Percentiles rank a stretch among this genome's conserved stretches.
Evolutionary conservation across 2,329 filamentous ascomycete species (phyloP).

Genomic region (Leptographium lundbergii): DNA sequence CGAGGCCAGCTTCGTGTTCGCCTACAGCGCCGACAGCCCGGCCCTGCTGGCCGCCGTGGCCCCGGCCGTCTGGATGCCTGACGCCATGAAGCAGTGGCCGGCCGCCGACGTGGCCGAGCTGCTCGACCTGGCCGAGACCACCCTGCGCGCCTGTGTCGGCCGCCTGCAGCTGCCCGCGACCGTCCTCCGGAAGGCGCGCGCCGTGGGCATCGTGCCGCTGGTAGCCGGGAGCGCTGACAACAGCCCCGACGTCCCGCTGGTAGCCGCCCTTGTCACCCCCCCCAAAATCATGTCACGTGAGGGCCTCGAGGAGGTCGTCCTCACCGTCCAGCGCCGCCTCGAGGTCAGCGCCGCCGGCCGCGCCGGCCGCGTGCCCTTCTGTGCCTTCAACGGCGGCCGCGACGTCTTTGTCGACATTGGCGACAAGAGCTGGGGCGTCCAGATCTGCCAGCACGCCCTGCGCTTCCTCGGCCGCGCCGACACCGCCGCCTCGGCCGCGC

Average conservation of each 20-base stretch:
- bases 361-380: conserved; percentile 59
- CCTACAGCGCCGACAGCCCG: conserved; percentile 52
- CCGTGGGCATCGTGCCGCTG: conserved; percentile 60
- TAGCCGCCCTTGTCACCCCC: too few relatives aligned
- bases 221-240: conserved; percentile 20
- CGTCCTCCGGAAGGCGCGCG: conserved; percentile 78
- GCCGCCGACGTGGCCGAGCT: conserved; percentile 65
- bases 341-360: conserved; percentile 63
- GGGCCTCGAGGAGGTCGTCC: conserved; percentile 86
- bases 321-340: conserved; percentile 85
- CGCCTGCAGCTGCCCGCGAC: conserved; percentile 68
- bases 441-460: conserved; percentile 57
- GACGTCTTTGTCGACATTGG: conserved; percentile 98
- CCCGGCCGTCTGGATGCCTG: conserved; percentile 56
- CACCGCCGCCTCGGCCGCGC: neutral
- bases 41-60: conserved; percentile 58
- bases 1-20: conserved; percentile 91
- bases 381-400: conserved; percentile 94
- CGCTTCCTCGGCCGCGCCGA: conserved; percentile 3
- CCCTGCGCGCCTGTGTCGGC: conserved; percentile 67
- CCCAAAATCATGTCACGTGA: conserved; percentile 43
- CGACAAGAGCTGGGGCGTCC: conserved; percentile 92
- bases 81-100: conserved; percentile 66
- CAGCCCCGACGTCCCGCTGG: conserved; percentile 19
- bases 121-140: conserved; percentile 80